Base-by-base conservation (phyloP, 805 yeast genomes). In the Osmozyma mogii region DNA sequence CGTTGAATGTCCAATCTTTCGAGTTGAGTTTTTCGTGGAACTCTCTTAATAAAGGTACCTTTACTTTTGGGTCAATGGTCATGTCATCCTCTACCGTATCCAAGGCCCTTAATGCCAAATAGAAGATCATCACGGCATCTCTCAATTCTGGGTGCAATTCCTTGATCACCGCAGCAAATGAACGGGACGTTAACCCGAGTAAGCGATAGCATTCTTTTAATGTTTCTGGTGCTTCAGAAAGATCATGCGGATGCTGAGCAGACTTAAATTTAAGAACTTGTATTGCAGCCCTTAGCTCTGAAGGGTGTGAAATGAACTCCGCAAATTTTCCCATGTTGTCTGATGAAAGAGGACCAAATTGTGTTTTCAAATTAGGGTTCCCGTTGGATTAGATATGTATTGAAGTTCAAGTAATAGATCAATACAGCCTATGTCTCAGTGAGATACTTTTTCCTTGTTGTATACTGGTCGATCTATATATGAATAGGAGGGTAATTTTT, bases 61-160 rank as follows among this genome's bases (percentile, higher is more conserved):
- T 92, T 36, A 75, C 44, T 13, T 67, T 64, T 4, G 82, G 77
- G 37, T 74, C 79, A 35, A 92, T 61, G 6, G 92, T 72, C 94
- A 87, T 87, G 54, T 92, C 97, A 55, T 92, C 98, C 55, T 92
- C 98, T 32, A 92, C 70, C 1, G 98, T 92, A 51, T 92, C 98
- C 45, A 92, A 70, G 2, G 95, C 98, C 37, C 98, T 72, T 40
- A 92, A 61, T 14, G 87, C 69, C 32, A 92, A 57, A 56, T 92
- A 92, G 58, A 92, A 92, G 5, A 92, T 36, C 87, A 77, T 78
- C 37, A 84, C 70, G 1, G 81, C 83, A 40, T 76, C 76, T 41
- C 95, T 72, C 40, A 92, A 63, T 47, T 87, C 95, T 0, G 96
- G 96, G 51, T 85, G 80, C 36, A 92, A 68, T 53, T 92, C 95